Evolutionary conservation across 2,329 filamentous ascomycete species (phyloP).

Genomic region (Nigrospora sphaerica): DNA sequence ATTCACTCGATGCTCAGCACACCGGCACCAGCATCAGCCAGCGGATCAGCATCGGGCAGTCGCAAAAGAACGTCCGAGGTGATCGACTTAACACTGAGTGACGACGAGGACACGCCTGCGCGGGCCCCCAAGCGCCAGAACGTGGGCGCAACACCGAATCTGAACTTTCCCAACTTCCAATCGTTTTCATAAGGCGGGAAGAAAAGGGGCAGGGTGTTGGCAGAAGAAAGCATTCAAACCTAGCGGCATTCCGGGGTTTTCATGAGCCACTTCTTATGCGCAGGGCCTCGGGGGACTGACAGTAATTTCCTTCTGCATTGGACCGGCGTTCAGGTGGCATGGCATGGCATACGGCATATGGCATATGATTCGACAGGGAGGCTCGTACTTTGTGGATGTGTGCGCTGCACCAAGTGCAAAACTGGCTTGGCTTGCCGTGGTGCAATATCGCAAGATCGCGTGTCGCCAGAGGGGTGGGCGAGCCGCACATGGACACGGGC

Average conservation of each 20-base stretch:
- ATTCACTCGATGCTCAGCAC: conserved; percentile 18
- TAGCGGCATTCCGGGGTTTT: no score
- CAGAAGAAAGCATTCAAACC: no score
- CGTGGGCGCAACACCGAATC: neutral
- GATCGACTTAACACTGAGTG: conserved; percentile 49
- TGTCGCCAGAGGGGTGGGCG: no score
- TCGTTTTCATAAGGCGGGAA: neutral
- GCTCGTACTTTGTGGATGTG: no score
- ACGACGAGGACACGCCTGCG: conserved; percentile 39
- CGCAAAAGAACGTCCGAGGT: conserved; percentile 32
- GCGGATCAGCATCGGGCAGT: neutral
- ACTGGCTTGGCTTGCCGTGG: no score
- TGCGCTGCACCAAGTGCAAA: no score
- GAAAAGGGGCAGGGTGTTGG: neutral
- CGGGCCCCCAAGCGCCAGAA: conserved; percentile 38
- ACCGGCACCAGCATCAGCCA: conserved; percentile 4
- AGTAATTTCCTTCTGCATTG: neutral
- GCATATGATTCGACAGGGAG: no score
- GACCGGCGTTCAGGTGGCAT: neutral
- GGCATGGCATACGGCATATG: neutral
- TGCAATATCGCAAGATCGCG: no score
- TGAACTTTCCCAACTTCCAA: conserved; percentile 1
- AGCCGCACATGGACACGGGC: no score
- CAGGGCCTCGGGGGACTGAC: no score
- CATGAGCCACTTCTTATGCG: no score